Evolutionary conservation across 495 filamentous ascomycete genomes (phyloP).

Genomic region (Neurospora sp.): DNA sequence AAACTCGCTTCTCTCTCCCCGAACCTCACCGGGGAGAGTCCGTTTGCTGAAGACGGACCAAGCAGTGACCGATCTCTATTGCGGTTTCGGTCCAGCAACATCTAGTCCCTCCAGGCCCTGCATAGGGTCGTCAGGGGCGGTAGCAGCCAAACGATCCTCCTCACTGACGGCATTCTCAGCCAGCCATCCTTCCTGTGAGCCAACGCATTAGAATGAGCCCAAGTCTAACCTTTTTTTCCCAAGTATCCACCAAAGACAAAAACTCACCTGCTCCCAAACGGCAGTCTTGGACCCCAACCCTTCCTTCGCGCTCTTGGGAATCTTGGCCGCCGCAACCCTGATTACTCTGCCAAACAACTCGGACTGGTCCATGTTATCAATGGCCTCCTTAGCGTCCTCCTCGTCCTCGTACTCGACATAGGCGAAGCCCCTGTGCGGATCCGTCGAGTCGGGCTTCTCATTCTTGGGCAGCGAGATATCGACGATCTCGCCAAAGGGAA

Average conservation of each 20-base stretch:
- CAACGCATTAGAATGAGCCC: constrained; percentile 20
- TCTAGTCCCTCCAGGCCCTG: constrained; percentile 88
- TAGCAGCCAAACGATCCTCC: constrained; percentile 61
- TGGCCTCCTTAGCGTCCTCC: constrained; percentile 84
- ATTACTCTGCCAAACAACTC: constrained; percentile 91
- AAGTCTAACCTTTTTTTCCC: not conserved
- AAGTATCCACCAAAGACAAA: constrained; percentile 1
- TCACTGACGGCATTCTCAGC: constrained; percentile 83
- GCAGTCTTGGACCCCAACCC: constrained; percentile 90
- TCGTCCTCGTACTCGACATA: constrained; percentile 90
- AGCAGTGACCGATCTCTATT: constrained; percentile 32
- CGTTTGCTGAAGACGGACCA: not conserved
- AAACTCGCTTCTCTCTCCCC: not conserved
- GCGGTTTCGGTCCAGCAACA: constrained; percentile 82
- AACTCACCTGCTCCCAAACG: constrained; percentile 89
- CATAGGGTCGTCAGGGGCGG: constrained; percentile 76
- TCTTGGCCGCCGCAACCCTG: constrained; percentile 84
- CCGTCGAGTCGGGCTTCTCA: constrained; percentile 55
- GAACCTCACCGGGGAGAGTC: not conserved
- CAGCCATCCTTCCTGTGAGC: constrained; percentile 75
- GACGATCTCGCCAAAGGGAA: constrained; percentile 90
- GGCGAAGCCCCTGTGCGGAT: constrained; percentile 84
- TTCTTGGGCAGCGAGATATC: constrained; percentile 85
- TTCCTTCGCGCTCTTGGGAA: constrained; percentile 79
- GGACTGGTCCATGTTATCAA: constrained; percentile 98